Evolutionary conservation across 257 asterid genomes (phyloP), one percentile per base, ranked within the genome.

Genomic region (Hygrophila difformis): DNA sequence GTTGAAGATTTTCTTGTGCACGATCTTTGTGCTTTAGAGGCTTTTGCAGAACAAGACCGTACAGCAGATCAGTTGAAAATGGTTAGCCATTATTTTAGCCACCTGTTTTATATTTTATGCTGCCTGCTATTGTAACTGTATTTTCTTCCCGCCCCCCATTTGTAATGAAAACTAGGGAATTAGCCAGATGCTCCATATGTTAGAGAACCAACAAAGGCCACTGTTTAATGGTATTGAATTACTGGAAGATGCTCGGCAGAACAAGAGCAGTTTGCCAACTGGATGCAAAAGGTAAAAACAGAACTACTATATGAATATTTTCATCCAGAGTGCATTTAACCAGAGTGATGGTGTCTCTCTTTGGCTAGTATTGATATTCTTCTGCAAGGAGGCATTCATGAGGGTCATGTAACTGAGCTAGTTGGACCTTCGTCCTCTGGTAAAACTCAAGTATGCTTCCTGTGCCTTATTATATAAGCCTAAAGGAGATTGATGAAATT

Each of bases 391-490:
- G 97, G 97, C 51, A 47, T 87, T 12, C 69, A 48, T 15, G 67
- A 54, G 47, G 95, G 95, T 39, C 75, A 78, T 55, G 73, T 87
- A 33, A 78, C 77, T 1, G 97, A 87, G 79, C 72, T 87, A 56
- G 95, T 84, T 46, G 95, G 97, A 47, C 84, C 88, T 45, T 80
- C 97, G 38, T 78, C 92, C 55, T 87, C 95, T 19, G 75, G 95
- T 60, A 87, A 87, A 81, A 87, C 97, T 55, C 97, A 84, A 74
- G 97, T 84, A 78, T 5, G 69, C 21, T 42, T 53, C 19, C 36
- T 37, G 48, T 46, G 24, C 48, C 22, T 42, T 14, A 46, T 43
- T 28, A 44, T 37, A 20, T 38, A 29, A 49, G 12, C 28, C 46
- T 6, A 26, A 39, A 14, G 23, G 52, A 41, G 60, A 16, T 61